Percentiles rank a stretch among this genome's conserved stretches.
These are phyloP conservation scores for Mycosphaerelloides madeirae DNA, from an alignment of 2,329 filamentous ascomycete genomes.

Conservation along the genomic window DNA sequence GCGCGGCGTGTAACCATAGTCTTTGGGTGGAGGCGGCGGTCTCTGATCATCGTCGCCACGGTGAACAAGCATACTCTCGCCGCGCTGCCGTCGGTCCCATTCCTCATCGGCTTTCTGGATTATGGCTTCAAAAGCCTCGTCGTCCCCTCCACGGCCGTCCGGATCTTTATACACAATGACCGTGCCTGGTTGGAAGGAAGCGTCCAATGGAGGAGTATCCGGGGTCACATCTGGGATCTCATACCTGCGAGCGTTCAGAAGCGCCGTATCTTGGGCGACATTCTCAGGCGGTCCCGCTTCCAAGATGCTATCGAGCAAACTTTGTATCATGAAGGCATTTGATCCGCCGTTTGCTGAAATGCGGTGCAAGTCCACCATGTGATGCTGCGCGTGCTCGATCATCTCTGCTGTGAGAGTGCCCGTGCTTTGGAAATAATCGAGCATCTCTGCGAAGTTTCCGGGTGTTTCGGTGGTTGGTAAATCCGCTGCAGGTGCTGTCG, in stretches of 20 bases:
- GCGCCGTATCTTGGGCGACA: constrained; percentile 9
- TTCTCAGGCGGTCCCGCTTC: constrained; percentile 7
- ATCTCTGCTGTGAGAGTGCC: constrained; percentile 31
- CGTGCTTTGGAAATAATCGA: constrained; percentile 29
- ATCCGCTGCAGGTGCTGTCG: constrained; percentile 8
- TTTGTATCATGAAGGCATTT: constrained; percentile 32
- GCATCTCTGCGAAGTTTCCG: constrained; percentile 18
- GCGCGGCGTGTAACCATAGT: constrained; percentile 34
- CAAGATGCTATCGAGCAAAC: constrained; percentile 31
- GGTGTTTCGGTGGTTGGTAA: background rate
- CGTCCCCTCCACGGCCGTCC: constrained; percentile 12
- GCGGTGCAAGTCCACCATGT: constrained; percentile 29
- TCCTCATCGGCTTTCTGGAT: constrained; percentile 30
- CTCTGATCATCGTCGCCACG: constrained; percentile 31
- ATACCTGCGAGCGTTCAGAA: constrained; percentile 22
- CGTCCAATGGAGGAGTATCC: constrained; percentile 28
- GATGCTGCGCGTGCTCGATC: constrained; percentile 30
- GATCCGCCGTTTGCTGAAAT: constrained; percentile 32
- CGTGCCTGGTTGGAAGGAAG: constrained; percentile 24
- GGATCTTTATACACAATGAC: constrained; percentile 27
- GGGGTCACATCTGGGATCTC: constrained; percentile 29
- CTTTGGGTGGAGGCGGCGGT: constrained; percentile 43
- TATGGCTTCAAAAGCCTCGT: constrained; percentile 28
- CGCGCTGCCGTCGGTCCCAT: constrained; percentile 29
- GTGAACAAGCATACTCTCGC: constrained; percentile 19